phyloP scores from a whole-genome alignment of 2,329 filamentous ascomycete species.

The Periconia digitata region DNA sequence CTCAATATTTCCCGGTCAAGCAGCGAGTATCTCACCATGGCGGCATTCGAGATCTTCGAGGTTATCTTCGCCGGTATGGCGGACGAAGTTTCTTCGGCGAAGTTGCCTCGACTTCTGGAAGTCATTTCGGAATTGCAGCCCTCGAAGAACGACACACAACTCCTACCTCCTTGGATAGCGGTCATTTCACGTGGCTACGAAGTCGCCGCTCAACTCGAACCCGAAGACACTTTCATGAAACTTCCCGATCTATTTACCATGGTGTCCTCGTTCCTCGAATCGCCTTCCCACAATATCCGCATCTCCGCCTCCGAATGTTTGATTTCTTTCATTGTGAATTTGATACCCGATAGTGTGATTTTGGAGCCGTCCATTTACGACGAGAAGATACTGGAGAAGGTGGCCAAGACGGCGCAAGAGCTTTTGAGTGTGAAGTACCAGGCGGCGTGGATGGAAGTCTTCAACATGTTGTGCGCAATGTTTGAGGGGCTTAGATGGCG shows the following conservation, averaged over 20 bases:
- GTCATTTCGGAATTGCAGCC: conserved; percentile 91
- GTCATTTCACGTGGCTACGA: conserved; percentile 94
- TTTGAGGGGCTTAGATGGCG: conserved; percentile 87
- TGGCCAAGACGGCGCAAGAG: conserved; percentile 71
- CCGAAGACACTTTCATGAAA: conserved; percentile 89
- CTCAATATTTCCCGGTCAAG: conserved; percentile 85
- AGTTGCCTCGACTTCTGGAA: conserved; percentile 84
- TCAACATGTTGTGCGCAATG: conserved; percentile 82
- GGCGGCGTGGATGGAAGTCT: conserved; percentile 91
- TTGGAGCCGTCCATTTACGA: conserved; percentile 89
- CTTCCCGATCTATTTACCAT: conserved; percentile 81
- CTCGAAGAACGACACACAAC: conserved; percentile 87
- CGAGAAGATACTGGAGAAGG: conserved; percentile 82
- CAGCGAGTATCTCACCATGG: conserved; percentile 96
- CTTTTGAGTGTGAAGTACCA: conserved; percentile 90
- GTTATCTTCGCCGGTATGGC: conserved; percentile 93
- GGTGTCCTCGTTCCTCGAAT: conserved; percentile 79
- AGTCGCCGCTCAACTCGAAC: conserved; percentile 83
- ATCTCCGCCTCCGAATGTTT: conserved; percentile 93
- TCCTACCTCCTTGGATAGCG: conserved; percentile 94
- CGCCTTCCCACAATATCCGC: conserved; percentile 87
- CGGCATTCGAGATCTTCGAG: conserved; percentile 95
- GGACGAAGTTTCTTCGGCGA: conserved; percentile 82
- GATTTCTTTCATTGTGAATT: conserved; percentile 89
- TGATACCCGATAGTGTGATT: conserved; percentile 79